phyloP scores from a whole-genome alignment of 495 filamentous ascomycete species.

The Bacidia rubella region DNA sequence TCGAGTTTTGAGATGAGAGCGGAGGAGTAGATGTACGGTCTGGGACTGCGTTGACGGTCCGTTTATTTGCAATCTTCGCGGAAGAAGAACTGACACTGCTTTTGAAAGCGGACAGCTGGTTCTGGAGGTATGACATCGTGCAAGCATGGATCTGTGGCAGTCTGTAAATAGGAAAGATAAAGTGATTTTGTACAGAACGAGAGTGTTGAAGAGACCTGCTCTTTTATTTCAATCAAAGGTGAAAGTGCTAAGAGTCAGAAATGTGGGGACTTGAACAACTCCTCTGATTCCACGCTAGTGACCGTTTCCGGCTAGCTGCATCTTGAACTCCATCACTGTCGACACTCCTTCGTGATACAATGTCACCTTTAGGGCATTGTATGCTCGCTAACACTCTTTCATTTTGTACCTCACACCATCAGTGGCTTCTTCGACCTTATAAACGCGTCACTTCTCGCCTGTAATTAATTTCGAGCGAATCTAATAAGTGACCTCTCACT shows the following conservation, averaged over 20 bases:
- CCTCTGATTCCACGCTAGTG: not conserved
- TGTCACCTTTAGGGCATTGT: not conserved
- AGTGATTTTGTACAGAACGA: too few species aligned
- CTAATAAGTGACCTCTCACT: too few species aligned
- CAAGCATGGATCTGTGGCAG: not conserved
- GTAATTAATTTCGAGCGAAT: too few species aligned
- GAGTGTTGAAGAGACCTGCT: not conserved
- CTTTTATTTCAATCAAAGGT: not conserved
- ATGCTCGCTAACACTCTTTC: not conserved
- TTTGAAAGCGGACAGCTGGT: constrained; percentile 34
- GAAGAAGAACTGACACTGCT: constrained; percentile 33
- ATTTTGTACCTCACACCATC: too few species aligned
- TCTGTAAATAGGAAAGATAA: too few species aligned
- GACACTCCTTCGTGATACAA: not conserved
- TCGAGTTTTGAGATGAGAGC: constrained; percentile 23
- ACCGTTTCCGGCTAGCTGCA: not conserved
- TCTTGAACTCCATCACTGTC: not conserved
- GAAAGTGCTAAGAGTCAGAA: too few species aligned
- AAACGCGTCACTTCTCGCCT: not conserved
- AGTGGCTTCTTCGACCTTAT: not conserved
- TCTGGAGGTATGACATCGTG: constrained; percentile 38
- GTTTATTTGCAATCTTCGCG: constrained; percentile 35
- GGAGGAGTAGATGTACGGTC: constrained; percentile 26
- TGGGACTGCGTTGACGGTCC: constrained; percentile 23
- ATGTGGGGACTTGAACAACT: too few species aligned